Base-by-base conservation (phyloP, 495 filamentous ascomycete genomes). In the Penicillium arizonense region DNA sequence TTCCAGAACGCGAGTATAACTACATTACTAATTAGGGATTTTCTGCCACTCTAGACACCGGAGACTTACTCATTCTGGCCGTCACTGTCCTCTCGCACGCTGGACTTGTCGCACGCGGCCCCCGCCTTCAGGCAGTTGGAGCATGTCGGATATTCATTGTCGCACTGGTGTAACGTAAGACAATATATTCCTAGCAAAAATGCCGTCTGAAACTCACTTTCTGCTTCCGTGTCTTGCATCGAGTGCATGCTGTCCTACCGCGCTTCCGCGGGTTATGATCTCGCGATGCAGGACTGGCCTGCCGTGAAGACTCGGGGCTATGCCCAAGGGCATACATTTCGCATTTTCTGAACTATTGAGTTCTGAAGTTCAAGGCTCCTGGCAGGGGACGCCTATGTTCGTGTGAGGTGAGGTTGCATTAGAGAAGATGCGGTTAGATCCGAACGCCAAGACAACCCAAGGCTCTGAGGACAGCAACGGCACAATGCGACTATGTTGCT, bases 211-310 rank as follows among this genome's bases (percentile, higher is more conserved):
- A 16, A 44, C 61, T 61, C 39, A 70, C 71, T 64, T 68, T 79
- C 56, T 82, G 78, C 53, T 82, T 82, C 50, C 77, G 59, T 9
- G 61, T 74, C 59, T 80, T 76, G 64, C 77, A 82, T 42, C 77
- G 69, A 45, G 77, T 74, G 52, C 78, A 82, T 10, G 75, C 75
- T 8, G 76, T 82, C 42, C 78, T 65, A 6, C 72, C 75, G 28
- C 78, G 71, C 63, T 81, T 81, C 21, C 76, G 71, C 16, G 78
- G 74, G 39, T 77, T 77, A 46, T 73, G 57, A 36, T 72, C 70
- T 46, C 55, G 60, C 3, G 63, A 65, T 16, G 44, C 43, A 8
- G 62, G 57, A 52, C 57, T 65, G 8, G 56, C 48, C 44, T 63
- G 57, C 37, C 63, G 51, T 18, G 60, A 63, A 14, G 54, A 58